A percentile compares a stretch with the other conserved stretches of the same genome.
phyloP scores from a whole-genome alignment of 345 rosid species.

The Hirschfeldia incana region DNA sequence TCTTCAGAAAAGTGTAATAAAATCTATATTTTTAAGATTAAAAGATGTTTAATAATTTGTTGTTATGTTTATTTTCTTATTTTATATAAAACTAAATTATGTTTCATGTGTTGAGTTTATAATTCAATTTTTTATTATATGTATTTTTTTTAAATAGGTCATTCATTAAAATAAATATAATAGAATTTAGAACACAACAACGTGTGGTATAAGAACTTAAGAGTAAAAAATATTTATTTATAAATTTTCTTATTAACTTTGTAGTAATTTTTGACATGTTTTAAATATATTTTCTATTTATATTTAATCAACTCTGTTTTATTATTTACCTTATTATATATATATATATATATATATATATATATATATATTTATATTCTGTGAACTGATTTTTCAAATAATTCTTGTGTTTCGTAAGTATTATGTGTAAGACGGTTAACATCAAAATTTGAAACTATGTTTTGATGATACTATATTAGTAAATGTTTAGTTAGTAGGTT shows the following conservation, averaged over 20 bases:
- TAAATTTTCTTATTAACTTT: neutral
- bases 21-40: neutral
- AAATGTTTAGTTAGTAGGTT: neutral
- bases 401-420: neutral
- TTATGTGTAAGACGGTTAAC: neutral
- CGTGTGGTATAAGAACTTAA: neutral
- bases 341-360: too few relatives aligned
- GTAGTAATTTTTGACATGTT: neutral
- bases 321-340: too few relatives aligned
- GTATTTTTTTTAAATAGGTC: neutral
- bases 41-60: neutral
- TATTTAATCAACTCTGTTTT: too few relatives aligned
- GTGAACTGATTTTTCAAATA: too few relatives aligned
- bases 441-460: neutral
- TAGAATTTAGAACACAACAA: neutral
- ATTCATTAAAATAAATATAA: neutral
- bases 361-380: too few relatives aligned
- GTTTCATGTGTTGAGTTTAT: neutral
- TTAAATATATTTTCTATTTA: too few relatives aligned
- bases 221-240: neutral
- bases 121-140: neutral
- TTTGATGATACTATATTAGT: too few relatives aligned
- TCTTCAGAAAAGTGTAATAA: neutral
- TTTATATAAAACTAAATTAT: neutral
- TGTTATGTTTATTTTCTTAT: neutral